phyloP scores from a whole-genome alignment of 257 asterid genomes.

The Mitragyna speciosa region DNA sequence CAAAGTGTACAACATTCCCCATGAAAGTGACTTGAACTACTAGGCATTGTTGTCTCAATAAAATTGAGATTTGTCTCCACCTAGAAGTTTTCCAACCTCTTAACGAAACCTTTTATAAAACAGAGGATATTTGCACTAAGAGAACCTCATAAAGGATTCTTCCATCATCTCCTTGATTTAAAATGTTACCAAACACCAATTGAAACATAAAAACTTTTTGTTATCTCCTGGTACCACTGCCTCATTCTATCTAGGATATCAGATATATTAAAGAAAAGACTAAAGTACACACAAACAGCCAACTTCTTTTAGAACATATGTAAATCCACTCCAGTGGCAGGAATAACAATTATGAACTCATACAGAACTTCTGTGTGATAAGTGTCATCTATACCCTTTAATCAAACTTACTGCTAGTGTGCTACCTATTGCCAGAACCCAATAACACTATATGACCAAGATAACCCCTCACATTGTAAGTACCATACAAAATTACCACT shows the following conservation, averaged over 20 bases:
- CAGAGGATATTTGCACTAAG: background rate
- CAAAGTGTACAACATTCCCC: background rate
- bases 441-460: background rate
- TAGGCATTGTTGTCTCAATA: constrained; percentile 1
- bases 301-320: background rate
- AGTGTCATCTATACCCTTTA: background rate
- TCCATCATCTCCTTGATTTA: background rate
- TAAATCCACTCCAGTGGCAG: background rate
- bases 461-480: background rate
- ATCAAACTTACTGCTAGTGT: background rate
- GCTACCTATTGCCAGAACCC: background rate
- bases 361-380: background rate
- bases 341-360: background rate
- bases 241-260: background rate
- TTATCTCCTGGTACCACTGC: background rate
- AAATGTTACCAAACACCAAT: background rate
- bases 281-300: background rate
- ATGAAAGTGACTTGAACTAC: background rate
- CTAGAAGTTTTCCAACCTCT: background rate
- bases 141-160: too few relatives aligned
- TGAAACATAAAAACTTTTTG: too few relatives aligned
- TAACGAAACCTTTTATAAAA: background rate
- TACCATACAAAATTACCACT: background rate
- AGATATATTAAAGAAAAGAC: background rate
- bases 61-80: background rate